Percentiles rank a stretch among this genome's conserved stretches.
phyloP scores from a whole-genome alignment of 306 rosid genomes.

The Acacia crassicarpa region DNA sequence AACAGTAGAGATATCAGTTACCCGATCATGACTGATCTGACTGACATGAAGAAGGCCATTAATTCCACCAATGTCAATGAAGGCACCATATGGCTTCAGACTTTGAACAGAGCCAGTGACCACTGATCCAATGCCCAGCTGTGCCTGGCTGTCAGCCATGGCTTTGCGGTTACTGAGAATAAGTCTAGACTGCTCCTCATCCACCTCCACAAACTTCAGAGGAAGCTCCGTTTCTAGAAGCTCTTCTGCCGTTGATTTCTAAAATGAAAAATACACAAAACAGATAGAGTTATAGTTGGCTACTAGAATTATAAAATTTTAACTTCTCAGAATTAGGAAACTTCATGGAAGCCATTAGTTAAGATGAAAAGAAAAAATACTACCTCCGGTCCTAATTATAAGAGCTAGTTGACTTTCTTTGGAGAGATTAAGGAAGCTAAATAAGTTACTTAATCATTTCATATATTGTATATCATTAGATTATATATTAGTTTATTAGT shows the following conservation, averaged over 20 bases:
- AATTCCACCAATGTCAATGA: conserved; percentile 94
- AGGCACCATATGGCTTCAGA: conserved; percentile 96
- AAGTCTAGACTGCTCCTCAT: conserved; percentile 87
- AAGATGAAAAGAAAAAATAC: conserved; percentile 4
- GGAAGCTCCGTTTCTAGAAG: conserved; percentile 84
- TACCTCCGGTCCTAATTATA: too few relatives aligned
- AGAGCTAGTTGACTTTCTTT: too few relatives aligned
- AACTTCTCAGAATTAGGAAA: not conserved
- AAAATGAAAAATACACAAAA: conserved; percentile 20
- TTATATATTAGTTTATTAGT: too few relatives aligned
- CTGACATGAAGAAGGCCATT: conserved; percentile 98
- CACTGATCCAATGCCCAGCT: conserved; percentile 96
- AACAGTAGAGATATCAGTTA: conserved; percentile 82
- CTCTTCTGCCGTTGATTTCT: conserved; percentile 87
- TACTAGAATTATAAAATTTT: not conserved
- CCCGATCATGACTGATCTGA: conserved; percentile 96
- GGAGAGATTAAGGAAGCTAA: too few relatives aligned
- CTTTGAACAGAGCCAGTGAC: conserved; percentile 92
- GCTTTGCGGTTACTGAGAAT: conserved; percentile 97
- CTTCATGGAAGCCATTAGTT: conserved; percentile 1
- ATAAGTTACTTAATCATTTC: too few relatives aligned
- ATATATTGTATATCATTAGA: too few relatives aligned
- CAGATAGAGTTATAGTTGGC: conserved; percentile 9
- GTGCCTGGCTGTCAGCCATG: conserved; percentile 91
- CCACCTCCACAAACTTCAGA: conserved; percentile 96